Conservation (phyloP, 2,329 filamentous ascomycete genomes). For the Aspergillus fijiensis region DNA sequence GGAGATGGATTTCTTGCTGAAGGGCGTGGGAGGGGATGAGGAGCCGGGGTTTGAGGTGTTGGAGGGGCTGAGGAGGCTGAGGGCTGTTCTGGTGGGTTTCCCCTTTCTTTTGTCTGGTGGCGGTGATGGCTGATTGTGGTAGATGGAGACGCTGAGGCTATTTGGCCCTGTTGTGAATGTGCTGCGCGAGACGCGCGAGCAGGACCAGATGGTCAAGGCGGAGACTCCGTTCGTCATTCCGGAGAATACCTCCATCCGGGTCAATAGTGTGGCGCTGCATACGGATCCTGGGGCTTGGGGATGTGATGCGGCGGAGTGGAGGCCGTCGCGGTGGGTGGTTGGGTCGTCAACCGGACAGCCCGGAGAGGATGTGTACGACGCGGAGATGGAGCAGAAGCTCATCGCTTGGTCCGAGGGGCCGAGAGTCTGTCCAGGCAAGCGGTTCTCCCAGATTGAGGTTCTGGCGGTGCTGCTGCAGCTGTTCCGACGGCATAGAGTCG, state of each 20-base stretch:
- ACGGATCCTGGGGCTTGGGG: too few relatives aligned
- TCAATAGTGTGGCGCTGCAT: too few relatives aligned
- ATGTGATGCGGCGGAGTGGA: too few relatives aligned
- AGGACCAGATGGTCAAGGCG: not conserved
- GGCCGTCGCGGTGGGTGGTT: constrained; percentile 1
- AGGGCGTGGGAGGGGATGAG: too few relatives aligned
- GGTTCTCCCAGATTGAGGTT: constrained; percentile 4
- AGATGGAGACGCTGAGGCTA: constrained; percentile 5
- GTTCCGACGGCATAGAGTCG: constrained; percentile 1
- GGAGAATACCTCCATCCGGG: not conserved
- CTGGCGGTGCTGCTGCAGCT: not conserved
- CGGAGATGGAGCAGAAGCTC: not conserved
- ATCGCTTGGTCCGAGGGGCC: constrained; percentile 4
- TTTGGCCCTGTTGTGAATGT: constrained; percentile 2
- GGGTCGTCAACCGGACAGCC: too few relatives aligned
- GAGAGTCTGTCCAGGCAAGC: not conserved
- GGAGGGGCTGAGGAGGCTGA: not conserved
- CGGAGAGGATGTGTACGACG: not conserved
- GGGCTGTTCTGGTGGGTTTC: constrained; percentile 5
- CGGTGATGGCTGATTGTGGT: not conserved
- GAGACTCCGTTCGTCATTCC: not conserved
- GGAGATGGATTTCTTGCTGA: not conserved
- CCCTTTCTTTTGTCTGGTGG: not conserved
- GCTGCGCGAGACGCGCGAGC: not conserved
- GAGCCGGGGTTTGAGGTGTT: not conserved